phyloP scores from a whole-genome alignment of 441 rosid genomes.

The Pelargonium myrrhifolium region DNA sequence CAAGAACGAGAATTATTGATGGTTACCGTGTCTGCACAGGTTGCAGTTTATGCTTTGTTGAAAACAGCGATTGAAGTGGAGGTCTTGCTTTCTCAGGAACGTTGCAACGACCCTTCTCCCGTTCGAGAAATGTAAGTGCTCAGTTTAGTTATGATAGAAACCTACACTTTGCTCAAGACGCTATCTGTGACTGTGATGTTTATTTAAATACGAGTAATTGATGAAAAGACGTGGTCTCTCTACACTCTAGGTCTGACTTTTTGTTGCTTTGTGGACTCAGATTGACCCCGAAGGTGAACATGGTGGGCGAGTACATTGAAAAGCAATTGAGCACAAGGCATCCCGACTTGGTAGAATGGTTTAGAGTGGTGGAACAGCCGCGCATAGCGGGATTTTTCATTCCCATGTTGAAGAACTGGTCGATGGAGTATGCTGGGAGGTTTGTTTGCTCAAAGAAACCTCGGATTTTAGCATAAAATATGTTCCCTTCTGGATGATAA shows the following conservation, averaged over 20 bases:
- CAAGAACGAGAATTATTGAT: conserved; percentile 24
- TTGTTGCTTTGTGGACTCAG: conserved; percentile 30
- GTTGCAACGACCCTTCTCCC: conserved; percentile 39
- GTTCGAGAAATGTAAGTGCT: conserved; percentile 49
- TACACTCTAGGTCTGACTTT: conserved; percentile 3
- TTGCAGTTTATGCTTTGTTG: conserved; percentile 52
- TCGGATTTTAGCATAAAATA: conserved; percentile 15
- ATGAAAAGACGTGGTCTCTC: background rate
- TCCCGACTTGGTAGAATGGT: conserved; percentile 46
- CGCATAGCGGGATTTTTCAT: conserved; percentile 44
- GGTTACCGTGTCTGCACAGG: conserved; percentile 35
- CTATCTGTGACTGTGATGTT: background rate
- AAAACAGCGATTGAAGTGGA: conserved; percentile 54
- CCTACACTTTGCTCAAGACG: background rate
- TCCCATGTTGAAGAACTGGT: conserved; percentile 65
- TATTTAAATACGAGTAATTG: background rate
- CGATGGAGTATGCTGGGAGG: conserved; percentile 74
- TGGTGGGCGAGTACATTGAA: conserved; percentile 39
- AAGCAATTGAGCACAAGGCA: conserved; percentile 37
- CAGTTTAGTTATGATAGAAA: background rate
- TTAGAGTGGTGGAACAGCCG: conserved; percentile 50
- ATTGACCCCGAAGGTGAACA: conserved; percentile 37
- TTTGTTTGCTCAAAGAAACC: conserved; percentile 27
- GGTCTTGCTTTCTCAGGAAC: conserved; percentile 54
- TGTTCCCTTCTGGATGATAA: conserved; percentile 1